Conservation (phyloP, 768 basidiomycete genomes). For the Psilocybe tampanensis region DNA sequence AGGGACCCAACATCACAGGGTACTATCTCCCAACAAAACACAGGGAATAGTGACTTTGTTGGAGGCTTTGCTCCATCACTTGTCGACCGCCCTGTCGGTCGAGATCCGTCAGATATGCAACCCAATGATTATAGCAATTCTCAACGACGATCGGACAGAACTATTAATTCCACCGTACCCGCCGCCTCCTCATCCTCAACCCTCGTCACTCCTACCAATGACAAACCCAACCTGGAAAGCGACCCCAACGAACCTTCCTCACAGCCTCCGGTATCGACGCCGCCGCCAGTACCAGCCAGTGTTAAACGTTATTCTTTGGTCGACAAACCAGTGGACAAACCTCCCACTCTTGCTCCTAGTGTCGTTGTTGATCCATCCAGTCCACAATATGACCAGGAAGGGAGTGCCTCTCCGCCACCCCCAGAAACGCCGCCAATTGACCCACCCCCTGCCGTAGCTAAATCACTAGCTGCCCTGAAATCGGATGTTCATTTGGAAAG, state of each 20-base stretch:
- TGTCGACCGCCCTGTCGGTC: conserved; percentile 26
- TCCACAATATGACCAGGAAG: conserved; percentile 35
- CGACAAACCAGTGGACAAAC: conserved; percentile 59
- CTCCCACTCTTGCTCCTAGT: conserved; percentile 41
- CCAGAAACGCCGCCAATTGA: conserved; percentile 30
- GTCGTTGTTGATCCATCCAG: conserved; percentile 58
- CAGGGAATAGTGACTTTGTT: conserved; percentile 45
- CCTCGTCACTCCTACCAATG: conserved; percentile 14
- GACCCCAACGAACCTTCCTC: conserved; percentile 20
- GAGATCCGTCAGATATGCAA: conserved; percentile 14
- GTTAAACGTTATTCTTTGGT: conserved; percentile 82
- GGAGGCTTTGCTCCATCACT: conserved; percentile 51
- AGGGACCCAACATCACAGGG: conserved; percentile 31
- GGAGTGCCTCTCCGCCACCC: conserved; percentile 35
- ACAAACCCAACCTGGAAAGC: conserved; percentile 5
- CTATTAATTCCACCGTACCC: conserved; percentile 7
- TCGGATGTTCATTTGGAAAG: conserved; percentile 81
- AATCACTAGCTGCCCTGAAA: conserved; percentile 86
- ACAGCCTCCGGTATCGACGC: conserved; percentile 28
- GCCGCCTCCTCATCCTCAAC: conserved; percentile 12
- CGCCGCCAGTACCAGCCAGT: conserved; percentile 56
- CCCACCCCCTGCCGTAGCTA: conserved; percentile 65
- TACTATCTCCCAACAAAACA: conserved; percentile 17
- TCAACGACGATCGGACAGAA: conserved; percentile 23
- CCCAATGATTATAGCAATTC: conserved; percentile 11